A percentile compares a stretch with the other conserved stretches of the same genome.
These are phyloP conservation scores for Lipomyces yarrowii DNA, from an alignment of 1,139 yeast species.

Conservation along the genomic window DNA sequence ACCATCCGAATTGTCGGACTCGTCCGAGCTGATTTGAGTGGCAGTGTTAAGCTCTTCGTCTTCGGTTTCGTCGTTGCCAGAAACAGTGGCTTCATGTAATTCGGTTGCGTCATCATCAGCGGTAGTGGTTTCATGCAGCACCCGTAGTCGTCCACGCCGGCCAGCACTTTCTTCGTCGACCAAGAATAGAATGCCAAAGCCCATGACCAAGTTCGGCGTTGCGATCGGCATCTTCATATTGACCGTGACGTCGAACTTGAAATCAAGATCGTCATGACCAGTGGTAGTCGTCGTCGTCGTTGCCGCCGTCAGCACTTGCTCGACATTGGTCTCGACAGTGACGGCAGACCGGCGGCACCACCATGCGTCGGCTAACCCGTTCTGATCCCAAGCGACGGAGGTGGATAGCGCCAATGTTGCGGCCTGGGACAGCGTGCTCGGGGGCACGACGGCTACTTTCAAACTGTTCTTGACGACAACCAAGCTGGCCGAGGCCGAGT, in stretches of 20 bases:
- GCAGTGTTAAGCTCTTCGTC: constrained; percentile 39
- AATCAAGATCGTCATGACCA: constrained; percentile 1
- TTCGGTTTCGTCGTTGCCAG: background rate
- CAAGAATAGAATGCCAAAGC: constrained; percentile 79
- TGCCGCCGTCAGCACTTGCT: constrained; percentile 10
- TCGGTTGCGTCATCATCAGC: constrained; percentile 38
- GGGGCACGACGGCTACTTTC: constrained; percentile 59
- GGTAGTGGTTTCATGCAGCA: constrained; percentile 52
- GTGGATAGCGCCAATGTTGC: constrained; percentile 82
- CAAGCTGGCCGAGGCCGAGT: constrained; percentile 69
- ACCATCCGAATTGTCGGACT: background rate
- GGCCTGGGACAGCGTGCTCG: constrained; percentile 86
- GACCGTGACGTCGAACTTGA: constrained; percentile 3
- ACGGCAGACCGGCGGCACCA: constrained; percentile 49
- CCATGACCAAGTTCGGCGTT: constrained; percentile 71
- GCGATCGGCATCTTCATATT: constrained; percentile 19
- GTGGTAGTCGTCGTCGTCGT: background rate
- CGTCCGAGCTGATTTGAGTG: background rate
- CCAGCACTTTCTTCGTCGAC: constrained; percentile 58
- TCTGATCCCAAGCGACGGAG: constrained; percentile 87
- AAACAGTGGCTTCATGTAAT: no score
- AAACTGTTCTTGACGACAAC: constrained; percentile 77
- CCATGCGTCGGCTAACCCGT: constrained; percentile 83
- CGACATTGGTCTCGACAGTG: constrained; percentile 22
- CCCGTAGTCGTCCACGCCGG: constrained; percentile 48